Percentiles rank a stretch among this genome's conserved stretches.
These are phyloP conservation scores for Cordyceps cateniannulata DNA, from an alignment of 2,329 filamentous ascomycete genomes.

Conservation along the genomic window DNA sequence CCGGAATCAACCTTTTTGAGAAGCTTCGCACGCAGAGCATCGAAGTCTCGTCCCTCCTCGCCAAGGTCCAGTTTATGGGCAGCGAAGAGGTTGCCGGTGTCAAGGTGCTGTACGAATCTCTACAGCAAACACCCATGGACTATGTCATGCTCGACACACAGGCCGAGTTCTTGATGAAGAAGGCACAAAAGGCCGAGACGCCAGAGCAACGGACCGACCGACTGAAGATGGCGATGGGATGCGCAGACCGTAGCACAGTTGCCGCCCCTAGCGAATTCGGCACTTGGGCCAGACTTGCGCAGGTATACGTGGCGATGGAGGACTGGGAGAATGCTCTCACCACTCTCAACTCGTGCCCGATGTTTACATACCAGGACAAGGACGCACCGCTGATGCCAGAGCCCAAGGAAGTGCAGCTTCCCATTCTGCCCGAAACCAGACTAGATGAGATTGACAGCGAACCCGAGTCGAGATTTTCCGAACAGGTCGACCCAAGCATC, in stretches of 20 bases:
- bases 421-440: constrained; percentile 79
- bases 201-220: constrained; percentile 57
- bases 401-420: constrained; percentile 79
- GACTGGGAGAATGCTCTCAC: constrained; percentile 95
- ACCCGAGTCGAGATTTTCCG: constrained; percentile 70
- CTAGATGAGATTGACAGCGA: constrained; percentile 96
- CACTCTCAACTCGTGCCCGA: constrained; percentile 95
- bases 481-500: constrained; percentile 81
- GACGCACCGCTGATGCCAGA: constrained; percentile 93
- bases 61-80: constrained; percentile 86
- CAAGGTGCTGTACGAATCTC: constrained; percentile 75
- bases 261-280: constrained; percentile 95
- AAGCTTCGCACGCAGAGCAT: constrained; percentile 86
- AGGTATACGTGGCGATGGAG: constrained; percentile 89
- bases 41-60: constrained; percentile 87
- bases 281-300: constrained; percentile 88
- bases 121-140: constrained; percentile 93
- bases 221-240: constrained; percentile 79
- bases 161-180: constrained; percentile 83
- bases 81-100: constrained; percentile 97
- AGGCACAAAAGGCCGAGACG: constrained; percentile 54
- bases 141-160: constrained; percentile 94
- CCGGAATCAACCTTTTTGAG: constrained; percentile 95
- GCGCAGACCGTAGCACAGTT: constrained; percentile 89
- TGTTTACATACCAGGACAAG: constrained; percentile 99